phyloP scores from a whole-genome alignment of 176 grass and related monocot species.

The Zoysia pacifica region DNA sequence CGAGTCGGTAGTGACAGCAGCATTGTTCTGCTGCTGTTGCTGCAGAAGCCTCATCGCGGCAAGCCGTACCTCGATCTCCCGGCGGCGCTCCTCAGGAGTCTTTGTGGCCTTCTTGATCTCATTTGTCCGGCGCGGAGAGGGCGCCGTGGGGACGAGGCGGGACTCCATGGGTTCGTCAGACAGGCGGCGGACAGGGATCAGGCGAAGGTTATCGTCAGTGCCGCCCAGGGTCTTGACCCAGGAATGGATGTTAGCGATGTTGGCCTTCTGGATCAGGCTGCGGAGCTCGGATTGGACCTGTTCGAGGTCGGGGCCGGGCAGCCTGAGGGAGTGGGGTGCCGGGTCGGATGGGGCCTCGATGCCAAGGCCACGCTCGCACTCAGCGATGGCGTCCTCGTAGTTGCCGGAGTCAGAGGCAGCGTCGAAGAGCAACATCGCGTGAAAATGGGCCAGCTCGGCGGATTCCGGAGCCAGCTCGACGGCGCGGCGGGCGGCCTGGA shows the following conservation, averaged over 20 bases:
- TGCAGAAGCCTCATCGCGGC: constrained; percentile 68
- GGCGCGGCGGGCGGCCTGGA: constrained; percentile 58
- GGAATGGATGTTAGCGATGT: constrained; percentile 77
- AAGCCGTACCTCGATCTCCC: constrained; percentile 91
- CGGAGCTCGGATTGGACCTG: constrained; percentile 71
- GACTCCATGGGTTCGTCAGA: constrained; percentile 66
- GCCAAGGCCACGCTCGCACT: constrained; percentile 73
- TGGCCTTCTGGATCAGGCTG: constrained; percentile 72
- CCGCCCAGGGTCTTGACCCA: constrained; percentile 82
- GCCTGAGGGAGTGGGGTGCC: constrained; percentile 59
- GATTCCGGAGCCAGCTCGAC: constrained; percentile 71
- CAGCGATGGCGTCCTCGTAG: constrained; percentile 65
- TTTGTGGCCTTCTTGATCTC: constrained; percentile 95
- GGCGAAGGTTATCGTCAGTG: constrained; percentile 61
- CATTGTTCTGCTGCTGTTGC: constrained; percentile 53
- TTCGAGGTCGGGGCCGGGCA: constrained; percentile 48
- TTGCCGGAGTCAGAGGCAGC: constrained; percentile 46
- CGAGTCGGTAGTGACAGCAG: background rate
- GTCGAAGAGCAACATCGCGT: constrained; percentile 65
- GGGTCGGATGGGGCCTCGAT: constrained; percentile 63
- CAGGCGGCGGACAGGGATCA: constrained; percentile 65
- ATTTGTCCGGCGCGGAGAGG: constrained; percentile 63
- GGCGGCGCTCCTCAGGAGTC: constrained; percentile 80
- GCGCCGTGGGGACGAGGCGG: constrained; percentile 49
- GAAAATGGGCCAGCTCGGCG: constrained; percentile 82